Evolutionary conservation across 225 moss, liverwort and hornwort genomes (phyloP).

Genomic region (Thuidium tamariscinum): DNA sequence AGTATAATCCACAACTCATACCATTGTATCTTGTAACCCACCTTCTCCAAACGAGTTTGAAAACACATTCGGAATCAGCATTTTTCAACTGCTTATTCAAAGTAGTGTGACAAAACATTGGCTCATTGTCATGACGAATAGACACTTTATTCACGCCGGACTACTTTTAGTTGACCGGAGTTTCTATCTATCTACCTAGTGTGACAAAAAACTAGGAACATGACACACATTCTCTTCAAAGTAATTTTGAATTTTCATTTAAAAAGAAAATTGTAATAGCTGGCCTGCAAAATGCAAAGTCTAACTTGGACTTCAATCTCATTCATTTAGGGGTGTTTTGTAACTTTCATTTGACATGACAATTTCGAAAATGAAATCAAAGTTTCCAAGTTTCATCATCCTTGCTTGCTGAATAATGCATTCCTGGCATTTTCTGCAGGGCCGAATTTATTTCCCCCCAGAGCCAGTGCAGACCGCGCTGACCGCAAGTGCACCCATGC

Average conservation of each 20-base stretch:
- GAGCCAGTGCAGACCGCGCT: neutral
- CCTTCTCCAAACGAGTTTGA: neutral
- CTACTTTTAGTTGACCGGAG: too few relatives aligned
- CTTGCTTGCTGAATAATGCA: too few relatives aligned
- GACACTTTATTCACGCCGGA: too few relatives aligned
- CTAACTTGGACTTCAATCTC: neutral
- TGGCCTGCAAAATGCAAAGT: rapidly evolving
- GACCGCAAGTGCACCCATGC: neutral
- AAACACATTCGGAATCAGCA: too few relatives aligned
- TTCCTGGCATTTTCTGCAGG: neutral
- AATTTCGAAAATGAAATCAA: neutral
- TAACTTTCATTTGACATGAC: too few relatives aligned
- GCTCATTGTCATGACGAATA: too few relatives aligned
- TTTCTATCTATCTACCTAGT: too few relatives aligned
- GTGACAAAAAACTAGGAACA: neutral
- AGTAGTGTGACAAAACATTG: neutral
- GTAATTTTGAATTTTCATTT: neutral
- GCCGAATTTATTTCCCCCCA: neutral
- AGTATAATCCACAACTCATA: neutral
- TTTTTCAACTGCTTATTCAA: neutral
- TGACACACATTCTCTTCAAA: neutral
- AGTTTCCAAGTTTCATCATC: neutral
- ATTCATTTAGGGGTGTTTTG: too few relatives aligned
- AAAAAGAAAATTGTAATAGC: too few relatives aligned
- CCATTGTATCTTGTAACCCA: neutral